Evolutionary conservation across 129 eudicot species (phyloP), one percentile per base, ranked within the genome.

Genomic region (Erigeron canadensis): DNA sequence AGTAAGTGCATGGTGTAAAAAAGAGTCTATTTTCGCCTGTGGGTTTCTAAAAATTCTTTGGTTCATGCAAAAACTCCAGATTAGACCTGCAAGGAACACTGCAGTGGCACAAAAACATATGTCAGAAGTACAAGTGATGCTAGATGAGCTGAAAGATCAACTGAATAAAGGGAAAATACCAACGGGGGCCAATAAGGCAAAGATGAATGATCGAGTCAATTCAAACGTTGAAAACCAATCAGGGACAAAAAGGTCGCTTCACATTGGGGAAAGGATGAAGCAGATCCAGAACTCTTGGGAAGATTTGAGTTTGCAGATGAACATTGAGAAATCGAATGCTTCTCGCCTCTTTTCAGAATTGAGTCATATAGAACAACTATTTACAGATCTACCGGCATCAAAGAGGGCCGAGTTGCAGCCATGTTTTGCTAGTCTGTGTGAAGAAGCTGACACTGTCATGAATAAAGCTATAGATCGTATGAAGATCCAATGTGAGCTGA

Each of bases 401-500:
- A 61, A 47, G 7, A 46, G 48, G 61, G 38, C 37, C 2, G 10
- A 15, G 45, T 5, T 73, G 10, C 15, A 61, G 61, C 11, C 47
- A 60, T n/a, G 48, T 45, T 45, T 73, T 46, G 44, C 50, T 37
- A 37, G 21, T 5, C 1, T 73, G 40, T 59, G 61, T 38, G 61
- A 37, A 37, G 77, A 73, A 6, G 70, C 70, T 47, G 21, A 39
- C 15, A 12, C 7, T 73, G 6, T 42, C 47, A 17, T 17, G n/a
- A 73, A 28, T 61, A 10, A 46, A 23, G 28, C 11, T 9, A 22
- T 19, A 28, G 69, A 72, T 45, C 0, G 69, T 37, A 2, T 72
- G 62, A 60, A 61, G 60, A 57, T 42, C 28, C 67, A 22, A 10
- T 43, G 56, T 71, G 67, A 12, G 22, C 8, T n/a, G 13, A 56